A percentile compares a stretch with the other conserved stretches of the same genome.
Evolutionary conservation across 75 land plant species (phyloP).

Genomic region (Picea glauca): DNA sequence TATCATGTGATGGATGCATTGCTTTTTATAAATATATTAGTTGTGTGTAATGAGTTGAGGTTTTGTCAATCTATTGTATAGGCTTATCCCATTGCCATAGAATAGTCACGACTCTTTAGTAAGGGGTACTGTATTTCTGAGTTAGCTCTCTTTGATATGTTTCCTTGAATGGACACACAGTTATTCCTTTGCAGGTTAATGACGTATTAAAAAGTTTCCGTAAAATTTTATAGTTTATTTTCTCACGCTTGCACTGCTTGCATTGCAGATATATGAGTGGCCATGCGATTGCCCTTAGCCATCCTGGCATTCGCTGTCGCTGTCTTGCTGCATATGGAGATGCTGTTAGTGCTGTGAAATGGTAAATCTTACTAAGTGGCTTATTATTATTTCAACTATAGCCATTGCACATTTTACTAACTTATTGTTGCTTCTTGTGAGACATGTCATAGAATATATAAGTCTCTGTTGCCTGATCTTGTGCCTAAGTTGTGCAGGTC

Average conservation of each 20-base stretch:
- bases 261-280: conserved; percentile 85
- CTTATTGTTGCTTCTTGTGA: neutral
- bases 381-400: neutral
- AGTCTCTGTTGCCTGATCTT: neutral
- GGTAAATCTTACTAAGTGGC: conserved; percentile 30
- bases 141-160: neutral
- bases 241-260: neutral
- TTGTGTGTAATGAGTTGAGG: neutral
- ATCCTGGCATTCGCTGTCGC: conserved; percentile 99
- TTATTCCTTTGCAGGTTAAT: neutral
- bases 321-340: conserved; percentile 99
- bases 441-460: neutral
- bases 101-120: neutral
- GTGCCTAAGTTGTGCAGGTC: conserved; percentile 64
- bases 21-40: neutral
- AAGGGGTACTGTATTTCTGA: neutral
- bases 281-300: conserved; percentile 88
- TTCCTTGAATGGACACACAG: neutral
- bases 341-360: conserved; percentile 99
- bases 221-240: neutral
- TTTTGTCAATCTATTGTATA: neutral
- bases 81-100: neutral
- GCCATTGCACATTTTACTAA: neutral
- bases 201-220: no score
- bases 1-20: neutral